Evolutionary conservation across 2,329 filamentous ascomycete genomes (phyloP), one percentile per base, ranked within the genome.

Genomic region (Trichoderma harzianum): DNA sequence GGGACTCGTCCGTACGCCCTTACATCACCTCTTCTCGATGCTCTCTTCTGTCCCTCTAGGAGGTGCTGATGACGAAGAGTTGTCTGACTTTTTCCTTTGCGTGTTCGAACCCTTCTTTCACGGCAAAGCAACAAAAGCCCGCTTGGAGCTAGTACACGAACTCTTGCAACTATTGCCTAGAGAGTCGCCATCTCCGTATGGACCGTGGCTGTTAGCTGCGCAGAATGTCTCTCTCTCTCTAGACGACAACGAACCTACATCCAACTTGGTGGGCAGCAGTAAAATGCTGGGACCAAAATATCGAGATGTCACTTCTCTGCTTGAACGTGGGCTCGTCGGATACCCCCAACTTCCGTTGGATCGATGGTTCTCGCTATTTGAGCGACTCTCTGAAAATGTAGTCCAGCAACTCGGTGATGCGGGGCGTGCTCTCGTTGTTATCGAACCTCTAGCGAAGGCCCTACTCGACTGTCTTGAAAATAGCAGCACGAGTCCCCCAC

Each of bases 401-500:
- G 86, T 84, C 21, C 82, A 85, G 14, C 90, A 93, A 74, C 87
- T 88, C 67, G 92, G 93, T 3, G 90, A 93, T 73, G 87, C 88
- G 18, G 91, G 89, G 7, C 86, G 91, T 53, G 88, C 90, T 6
- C 84, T 92, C 64, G 87, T 88, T 28, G 85, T 94, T 1, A 84
- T 95, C 51, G 93, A 97, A 73, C 92, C 91, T 1, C 77, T 96
- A 4, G 88, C 92, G 0, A 90, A 88, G 75, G 77, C 80, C 1
- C 75, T 92, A 5, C 76, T 84, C 47, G 84, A 85, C 69, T 81
- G 36, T 67, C 74, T 76, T 63, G 76, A 76, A n/a, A 70, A 75
- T 18, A 69, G 66, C 21, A 65, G 18, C 8, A 39, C 67, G 8
- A 70, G 72, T 24, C 73, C 72, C 36, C 72, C 76, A 5, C 61